Evolutionary conservation across 371 early-diverging fungal genomes (phyloP).

Genomic region (Encephalitozoon intestinalis): DNA sequence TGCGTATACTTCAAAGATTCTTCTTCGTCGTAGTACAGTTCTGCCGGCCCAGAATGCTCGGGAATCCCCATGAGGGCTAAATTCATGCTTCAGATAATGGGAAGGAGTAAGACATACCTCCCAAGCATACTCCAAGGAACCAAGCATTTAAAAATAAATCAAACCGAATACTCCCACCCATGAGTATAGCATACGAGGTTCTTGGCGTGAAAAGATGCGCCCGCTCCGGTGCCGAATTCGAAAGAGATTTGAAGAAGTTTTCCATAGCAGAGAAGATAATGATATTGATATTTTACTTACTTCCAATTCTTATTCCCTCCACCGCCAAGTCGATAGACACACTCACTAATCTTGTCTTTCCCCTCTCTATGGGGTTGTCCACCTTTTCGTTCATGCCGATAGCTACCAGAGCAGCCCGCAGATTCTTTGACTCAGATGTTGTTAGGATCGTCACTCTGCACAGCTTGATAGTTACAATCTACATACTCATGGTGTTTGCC

Average conservation of each 20-base stretch:
- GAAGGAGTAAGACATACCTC: not conserved
- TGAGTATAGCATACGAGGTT: not conserved
- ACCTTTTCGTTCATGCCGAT: not conserved
- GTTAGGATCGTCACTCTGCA: not conserved
- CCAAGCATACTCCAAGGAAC: not conserved
- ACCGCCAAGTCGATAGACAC: not conserved
- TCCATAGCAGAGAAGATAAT: not conserved
- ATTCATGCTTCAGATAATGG: not conserved
- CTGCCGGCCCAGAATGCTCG: slow-evolving; percentile 46
- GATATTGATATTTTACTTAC: not conserved
- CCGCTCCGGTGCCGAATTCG: not conserved
- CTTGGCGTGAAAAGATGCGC: not conserved
- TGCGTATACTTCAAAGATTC: slow-evolving; percentile 52
- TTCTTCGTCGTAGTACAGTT: slow-evolving; percentile 56
- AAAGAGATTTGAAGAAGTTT: not conserved
- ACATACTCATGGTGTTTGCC: not conserved
- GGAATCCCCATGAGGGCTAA: slow-evolving; percentile 39
- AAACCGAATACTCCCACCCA: not conserved
- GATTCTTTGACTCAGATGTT: not conserved
- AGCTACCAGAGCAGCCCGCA: not conserved
- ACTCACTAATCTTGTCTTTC: not conserved
- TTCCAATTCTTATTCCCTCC: not conserved
- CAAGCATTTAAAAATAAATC: not conserved
- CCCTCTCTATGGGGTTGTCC: not conserved
- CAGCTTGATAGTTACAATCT: not conserved